Conservation (phyloP, 768 basidiomycete genomes). For the Russula compacta region DNA sequence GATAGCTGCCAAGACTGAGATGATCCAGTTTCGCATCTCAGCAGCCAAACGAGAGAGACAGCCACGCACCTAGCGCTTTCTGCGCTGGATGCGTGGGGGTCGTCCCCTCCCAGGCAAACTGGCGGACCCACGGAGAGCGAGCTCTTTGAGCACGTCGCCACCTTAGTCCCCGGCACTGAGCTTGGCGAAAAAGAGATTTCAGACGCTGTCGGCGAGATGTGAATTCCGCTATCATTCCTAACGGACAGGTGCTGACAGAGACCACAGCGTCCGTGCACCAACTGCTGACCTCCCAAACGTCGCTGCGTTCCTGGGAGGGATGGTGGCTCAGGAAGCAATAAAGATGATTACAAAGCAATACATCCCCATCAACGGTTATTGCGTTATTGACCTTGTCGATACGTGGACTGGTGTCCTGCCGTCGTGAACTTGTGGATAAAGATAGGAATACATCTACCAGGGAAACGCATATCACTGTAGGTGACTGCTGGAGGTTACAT, state of each 20-base stretch:
- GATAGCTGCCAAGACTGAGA: conserved; percentile 6
- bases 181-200: conserved; percentile 47
- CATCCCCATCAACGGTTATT: conserved; percentile 78
- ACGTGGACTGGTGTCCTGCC: conserved; percentile 58
- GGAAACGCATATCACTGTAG: not conserved
- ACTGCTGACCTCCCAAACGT: conserved; percentile 86
- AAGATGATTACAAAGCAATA: conserved; percentile 97
- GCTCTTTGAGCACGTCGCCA: conserved; percentile 42
- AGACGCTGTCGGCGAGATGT: conserved; percentile 73
- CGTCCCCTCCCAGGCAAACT: conserved; percentile 12
- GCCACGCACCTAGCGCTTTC: conserved; percentile 69
- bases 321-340: conserved; percentile 94
- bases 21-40: conserved; percentile 34
- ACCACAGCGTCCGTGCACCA: conserved; percentile 61
- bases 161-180: conserved; percentile 37
- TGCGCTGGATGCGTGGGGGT: conserved; percentile 37
- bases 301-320: conserved; percentile 85
- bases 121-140: conserved; percentile 37
- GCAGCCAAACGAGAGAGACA: conserved; percentile 42
- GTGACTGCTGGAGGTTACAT: not conserved
- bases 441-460: not conserved
- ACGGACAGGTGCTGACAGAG: conserved; percentile 17
- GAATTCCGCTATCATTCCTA: conserved; percentile 9
- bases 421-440: not conserved
- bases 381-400: conserved; percentile 76